Percentiles rank a stretch among this genome's conserved stretches.
These are phyloP conservation scores for Caloboletus firmus DNA, from an alignment of 1,284 basidiomycete genomes.

Conservation along the genomic window DNA sequence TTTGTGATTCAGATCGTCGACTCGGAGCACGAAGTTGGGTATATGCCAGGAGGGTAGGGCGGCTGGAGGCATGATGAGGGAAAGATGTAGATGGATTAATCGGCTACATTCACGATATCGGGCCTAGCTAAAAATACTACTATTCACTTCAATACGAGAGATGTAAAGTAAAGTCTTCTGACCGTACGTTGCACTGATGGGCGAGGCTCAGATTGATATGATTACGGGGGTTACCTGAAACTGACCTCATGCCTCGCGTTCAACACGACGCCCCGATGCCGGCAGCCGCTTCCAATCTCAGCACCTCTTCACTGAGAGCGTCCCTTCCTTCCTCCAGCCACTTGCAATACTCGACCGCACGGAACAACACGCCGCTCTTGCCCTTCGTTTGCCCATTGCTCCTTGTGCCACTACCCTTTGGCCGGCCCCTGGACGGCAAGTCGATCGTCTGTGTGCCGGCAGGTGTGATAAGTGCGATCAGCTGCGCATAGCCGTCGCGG, in stretches of 20 bases:
- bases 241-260: conserved; percentile 17
- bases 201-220: neutral
- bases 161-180: neutral
- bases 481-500: conserved; percentile 82
- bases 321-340: conserved; percentile 75
- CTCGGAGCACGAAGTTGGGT: conserved; percentile 54
- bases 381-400: conserved; percentile 71
- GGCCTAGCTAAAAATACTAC: conserved; percentile 10
- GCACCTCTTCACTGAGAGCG: conserved; percentile 61
- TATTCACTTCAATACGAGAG: neutral
- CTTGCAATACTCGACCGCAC: conserved; percentile 74
- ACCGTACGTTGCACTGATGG: neutral
- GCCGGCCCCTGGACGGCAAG: conserved; percentile 74
- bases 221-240: neutral
- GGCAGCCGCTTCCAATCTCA: conserved; percentile 59
- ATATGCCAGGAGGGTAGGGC: conserved; percentile 46
- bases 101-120: neutral
- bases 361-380: conserved; percentile 79
- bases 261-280: conserved; percentile 36
- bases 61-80: conserved; percentile 30
- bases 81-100: neutral
- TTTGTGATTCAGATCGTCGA: conserved; percentile 60
- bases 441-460: conserved; percentile 64
- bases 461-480: conserved; percentile 76
- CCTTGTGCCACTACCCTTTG: conserved; percentile 72